Evolutionary conservation across 2,329 filamentous ascomycete species (phyloP).

Genomic region (Trichophyton rubrum): DNA sequence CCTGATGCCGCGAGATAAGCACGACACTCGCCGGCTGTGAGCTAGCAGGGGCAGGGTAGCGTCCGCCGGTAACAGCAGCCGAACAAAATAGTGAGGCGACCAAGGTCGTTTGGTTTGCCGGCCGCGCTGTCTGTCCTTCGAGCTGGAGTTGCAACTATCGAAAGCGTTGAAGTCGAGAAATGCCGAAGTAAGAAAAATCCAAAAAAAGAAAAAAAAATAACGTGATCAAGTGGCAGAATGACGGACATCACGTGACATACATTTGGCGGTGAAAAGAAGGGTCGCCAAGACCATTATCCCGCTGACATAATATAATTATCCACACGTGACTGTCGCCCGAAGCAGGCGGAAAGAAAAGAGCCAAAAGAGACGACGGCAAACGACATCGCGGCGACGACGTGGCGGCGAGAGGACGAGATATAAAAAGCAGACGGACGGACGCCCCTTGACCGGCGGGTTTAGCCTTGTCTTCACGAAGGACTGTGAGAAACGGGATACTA

Average conservation of each 20-base stretch:
- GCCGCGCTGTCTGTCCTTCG: too few species aligned
- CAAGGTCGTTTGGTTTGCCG: too few species aligned
- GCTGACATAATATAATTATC: not conserved
- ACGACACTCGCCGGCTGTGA: not conserved
- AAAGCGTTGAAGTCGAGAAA: not conserved
- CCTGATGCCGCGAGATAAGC: not conserved
- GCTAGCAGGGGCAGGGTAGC: not conserved
- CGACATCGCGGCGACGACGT: too few species aligned
- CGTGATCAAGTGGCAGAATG: slow-evolving; percentile 1
- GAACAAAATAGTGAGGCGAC: not conserved
- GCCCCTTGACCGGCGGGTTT: too few species aligned
- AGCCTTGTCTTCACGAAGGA: too few species aligned
- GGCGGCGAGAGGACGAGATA: too few species aligned
- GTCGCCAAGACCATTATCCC: not conserved
- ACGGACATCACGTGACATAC: not conserved
- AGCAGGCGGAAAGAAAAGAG: too few species aligned
- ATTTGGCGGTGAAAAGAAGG: not conserved
- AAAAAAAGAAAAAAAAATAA: not conserved
- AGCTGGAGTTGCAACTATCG: not conserved
- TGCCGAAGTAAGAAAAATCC: not conserved
- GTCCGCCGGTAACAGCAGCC: not conserved
- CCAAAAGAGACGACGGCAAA: too few species aligned
- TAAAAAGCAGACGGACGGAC: too few species aligned
- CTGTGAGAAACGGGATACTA: too few species aligned
- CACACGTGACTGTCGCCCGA: too few species aligned